These are phyloP conservation scores for Fraxinus cuspidata DNA, from an alignment of 257 asterid genomes.

Conservation along the genomic window DNA sequence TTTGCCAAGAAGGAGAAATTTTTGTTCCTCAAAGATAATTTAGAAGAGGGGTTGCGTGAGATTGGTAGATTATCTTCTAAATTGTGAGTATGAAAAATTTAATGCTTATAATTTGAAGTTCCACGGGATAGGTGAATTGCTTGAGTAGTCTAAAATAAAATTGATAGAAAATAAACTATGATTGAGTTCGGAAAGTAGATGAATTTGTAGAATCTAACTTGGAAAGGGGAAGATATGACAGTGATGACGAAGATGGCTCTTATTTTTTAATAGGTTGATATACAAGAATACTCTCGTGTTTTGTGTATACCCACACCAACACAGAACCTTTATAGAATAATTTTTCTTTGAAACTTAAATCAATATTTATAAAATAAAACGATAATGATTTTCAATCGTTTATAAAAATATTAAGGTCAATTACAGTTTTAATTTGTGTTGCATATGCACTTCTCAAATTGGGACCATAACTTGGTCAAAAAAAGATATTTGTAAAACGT, in stretches of 20 bases:
- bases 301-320: too few species aligned
- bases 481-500: neutral
- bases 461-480: neutral
- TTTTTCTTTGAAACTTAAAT: too few species aligned
- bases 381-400: too few species aligned
- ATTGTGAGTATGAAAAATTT: neutral
- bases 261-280: neutral
- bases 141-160: neutral
- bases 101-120: neutral
- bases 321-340: too few species aligned
- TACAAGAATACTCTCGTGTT: neutral
- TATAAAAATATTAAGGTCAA: too few species aligned
- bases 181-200: neutral
- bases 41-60: neutral
- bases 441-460: neutral
- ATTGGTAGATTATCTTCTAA: neutral
- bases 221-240: neutral
- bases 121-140: neutral
- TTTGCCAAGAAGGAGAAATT: neutral
- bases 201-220: neutral
- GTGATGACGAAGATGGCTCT: neutral
- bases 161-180: neutral
- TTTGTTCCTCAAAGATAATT: neutral
- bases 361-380: too few species aligned
- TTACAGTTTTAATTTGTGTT: neutral